These are phyloP conservation scores for Sphaerostilbella broomeana DNA, from an alignment of 2,329 filamentous ascomycete species.

Conservation along the genomic window DNA sequence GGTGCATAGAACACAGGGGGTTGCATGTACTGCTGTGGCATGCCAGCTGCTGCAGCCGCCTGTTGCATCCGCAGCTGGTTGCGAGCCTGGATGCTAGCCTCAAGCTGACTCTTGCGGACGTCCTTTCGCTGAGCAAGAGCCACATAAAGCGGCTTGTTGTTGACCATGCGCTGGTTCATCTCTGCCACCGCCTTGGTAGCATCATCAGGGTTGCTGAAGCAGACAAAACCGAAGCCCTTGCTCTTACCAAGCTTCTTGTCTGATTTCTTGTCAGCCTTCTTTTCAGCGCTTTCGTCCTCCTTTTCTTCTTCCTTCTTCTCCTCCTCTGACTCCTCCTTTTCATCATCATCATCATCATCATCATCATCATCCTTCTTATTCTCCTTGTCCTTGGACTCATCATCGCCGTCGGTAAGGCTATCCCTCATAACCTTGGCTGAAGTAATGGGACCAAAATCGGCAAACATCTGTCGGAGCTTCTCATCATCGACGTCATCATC, in stretches of 20 bases:
- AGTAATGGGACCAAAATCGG: slow-evolving; percentile 87
- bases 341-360: slow-evolving; percentile 47
- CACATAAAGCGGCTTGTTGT: slow-evolving; percentile 94
- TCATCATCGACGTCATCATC: slow-evolving; percentile 96
- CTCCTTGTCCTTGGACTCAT: slow-evolving; percentile 47
- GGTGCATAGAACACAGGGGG: slow-evolving; percentile 88
- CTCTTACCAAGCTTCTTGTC: slow-evolving; percentile 84
- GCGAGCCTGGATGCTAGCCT: slow-evolving; percentile 97
- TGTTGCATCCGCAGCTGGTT: slow-evolving; percentile 99
- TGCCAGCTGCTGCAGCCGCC: slow-evolving; percentile 80
- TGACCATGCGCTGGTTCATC: slow-evolving; percentile 99
- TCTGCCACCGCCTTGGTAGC: slow-evolving; percentile 98
- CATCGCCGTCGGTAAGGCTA: slow-evolving; percentile 49
- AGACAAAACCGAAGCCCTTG: slow-evolving; percentile 99
- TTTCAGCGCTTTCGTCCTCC: slow-evolving; percentile 40
- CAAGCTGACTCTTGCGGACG: slow-evolving; percentile 97
- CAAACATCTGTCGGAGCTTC: slow-evolving; percentile 90
- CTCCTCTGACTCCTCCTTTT: slow-evolving; percentile 43
- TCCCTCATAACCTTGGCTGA: slow-evolving; percentile 99
- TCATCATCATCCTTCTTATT: slow-evolving; percentile 45
- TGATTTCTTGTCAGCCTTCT: slow-evolving; percentile 52
- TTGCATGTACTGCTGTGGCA: slow-evolving; percentile 83
- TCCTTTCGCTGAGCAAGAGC: slow-evolving; percentile 98
- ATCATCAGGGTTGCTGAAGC: slow-evolving; percentile 99
- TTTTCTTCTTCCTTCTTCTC: slow-evolving; percentile 40